Evolutionary conservation across 345 rosid genomes (phyloP).

Genomic region (Gossypium longicalyx): DNA sequence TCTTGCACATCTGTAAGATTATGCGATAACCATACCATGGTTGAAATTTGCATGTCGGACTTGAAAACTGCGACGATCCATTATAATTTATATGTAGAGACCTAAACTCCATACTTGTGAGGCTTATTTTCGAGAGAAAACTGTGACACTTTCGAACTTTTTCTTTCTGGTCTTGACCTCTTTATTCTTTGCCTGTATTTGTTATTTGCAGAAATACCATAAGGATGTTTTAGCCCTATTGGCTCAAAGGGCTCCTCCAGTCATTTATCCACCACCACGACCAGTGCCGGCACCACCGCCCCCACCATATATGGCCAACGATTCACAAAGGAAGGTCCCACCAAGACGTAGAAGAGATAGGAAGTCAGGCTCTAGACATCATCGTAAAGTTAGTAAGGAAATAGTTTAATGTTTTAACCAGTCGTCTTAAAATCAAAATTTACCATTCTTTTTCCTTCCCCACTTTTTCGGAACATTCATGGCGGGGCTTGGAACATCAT

Average conservation of each 20-base stretch:
- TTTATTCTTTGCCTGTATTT: background rate
- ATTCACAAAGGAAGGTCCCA: slow-evolving; percentile 33
- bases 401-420: slow-evolving; percentile 18
- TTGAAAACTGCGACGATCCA: background rate
- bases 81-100: too few relatives aligned
- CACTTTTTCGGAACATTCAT: background rate
- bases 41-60: background rate
- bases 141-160: too few relatives aligned
- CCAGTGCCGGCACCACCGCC: background rate
- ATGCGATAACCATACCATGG: background rate
- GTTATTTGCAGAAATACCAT: slow-evolving; percentile 68
- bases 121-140: too few relatives aligned
- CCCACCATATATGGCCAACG: slow-evolving; percentile 27
- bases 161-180: background rate
- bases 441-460: slow-evolving; percentile 6
- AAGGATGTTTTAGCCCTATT: slow-evolving; percentile 44
- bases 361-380: slow-evolving; percentile 65
- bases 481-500: slow-evolving; percentile 21
- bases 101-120: too few relatives aligned
- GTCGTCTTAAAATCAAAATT: slow-evolving; percentile 14
- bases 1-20: background rate
- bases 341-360: slow-evolving; percentile 55
- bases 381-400: slow-evolving; percentile 52
- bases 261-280: slow-evolving; percentile 33
- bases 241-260: slow-evolving; percentile 39